Percentiles rank a stretch among this genome's conserved stretches.
phyloP scores from a whole-genome alignment of 306 rosid genomes.

The Carpinus viminea region DNA sequence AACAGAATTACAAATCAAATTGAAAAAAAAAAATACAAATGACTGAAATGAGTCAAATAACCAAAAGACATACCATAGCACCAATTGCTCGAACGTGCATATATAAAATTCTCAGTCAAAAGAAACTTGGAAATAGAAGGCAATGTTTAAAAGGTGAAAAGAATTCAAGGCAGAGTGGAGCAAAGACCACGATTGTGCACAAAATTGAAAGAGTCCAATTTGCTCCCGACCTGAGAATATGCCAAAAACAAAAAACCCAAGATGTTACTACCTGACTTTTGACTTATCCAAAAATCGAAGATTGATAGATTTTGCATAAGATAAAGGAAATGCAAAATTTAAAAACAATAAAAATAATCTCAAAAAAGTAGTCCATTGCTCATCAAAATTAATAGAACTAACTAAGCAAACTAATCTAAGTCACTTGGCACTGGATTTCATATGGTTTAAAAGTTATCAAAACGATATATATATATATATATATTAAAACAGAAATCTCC shows the following conservation, averaged over 20 bases:
- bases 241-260: conserved; percentile 17
- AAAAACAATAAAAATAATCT: background rate
- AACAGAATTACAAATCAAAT: too few relatives aligned
- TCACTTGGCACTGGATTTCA: background rate
- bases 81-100: conserved; percentile 82
- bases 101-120: background rate
- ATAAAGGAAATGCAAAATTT: background rate
- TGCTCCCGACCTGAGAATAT: conserved; percentile 64
- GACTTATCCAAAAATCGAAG: background rate
- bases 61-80: conserved; percentile 52
- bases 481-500: background rate
- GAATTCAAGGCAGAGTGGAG: conserved; percentile 33
- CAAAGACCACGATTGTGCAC: conserved; percentile 75
- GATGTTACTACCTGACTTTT: conserved; percentile 12
- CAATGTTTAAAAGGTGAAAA: conserved; percentile 12
- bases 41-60: too few relatives aligned
- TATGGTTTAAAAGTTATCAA: background rate
- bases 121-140: background rate
- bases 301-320: background rate
- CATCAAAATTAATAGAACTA: background rate
- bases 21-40: too few relatives aligned
- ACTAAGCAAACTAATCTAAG: background rate
- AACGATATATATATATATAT: too few relatives aligned
- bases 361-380: background rate
- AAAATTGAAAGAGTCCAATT: conserved; percentile 81